Evolutionary conservation across 257 asterid genomes (phyloP).

Genomic region (Echites panduratus): DNA sequence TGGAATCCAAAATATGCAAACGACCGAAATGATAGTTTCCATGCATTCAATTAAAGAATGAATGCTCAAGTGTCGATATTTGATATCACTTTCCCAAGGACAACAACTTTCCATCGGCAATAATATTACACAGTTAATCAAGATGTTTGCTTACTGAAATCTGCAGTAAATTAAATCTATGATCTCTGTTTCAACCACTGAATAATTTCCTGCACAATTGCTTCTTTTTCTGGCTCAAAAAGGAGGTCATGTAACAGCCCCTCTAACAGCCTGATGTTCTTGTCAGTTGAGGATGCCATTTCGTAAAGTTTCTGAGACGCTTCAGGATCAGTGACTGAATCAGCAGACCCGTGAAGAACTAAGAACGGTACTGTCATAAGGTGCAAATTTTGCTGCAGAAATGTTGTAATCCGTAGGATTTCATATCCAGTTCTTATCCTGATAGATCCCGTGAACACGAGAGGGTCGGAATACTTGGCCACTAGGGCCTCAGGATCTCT

Average conservation of each 20-base stretch:
- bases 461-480: constrained; percentile 91
- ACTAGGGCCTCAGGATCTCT: constrained; percentile 73
- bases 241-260: constrained; percentile 86
- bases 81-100: background rate
- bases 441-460: constrained; percentile 85
- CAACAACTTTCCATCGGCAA: background rate
- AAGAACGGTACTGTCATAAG: constrained; percentile 57
- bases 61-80: background rate
- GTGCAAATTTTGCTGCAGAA: constrained; percentile 62
- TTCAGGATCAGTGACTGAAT: constrained; percentile 70
- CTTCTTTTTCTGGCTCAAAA: constrained; percentile 79
- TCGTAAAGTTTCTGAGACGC: constrained; percentile 67
- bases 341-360: constrained; percentile 82
- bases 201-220: constrained; percentile 43
- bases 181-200: constrained; percentile 62
- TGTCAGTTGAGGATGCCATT: constrained; percentile 75
- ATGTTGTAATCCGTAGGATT: constrained; percentile 49
- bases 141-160: background rate
- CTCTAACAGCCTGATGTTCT: constrained; percentile 52
- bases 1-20: no score
- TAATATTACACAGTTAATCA: background rate
- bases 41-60: background rate
- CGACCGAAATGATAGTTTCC: no score
- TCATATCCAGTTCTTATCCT: constrained; percentile 85
- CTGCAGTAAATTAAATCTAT: constrained; percentile 13